Conservation (phyloP, 192 early-diverging fungal species). For the Thoreauomyces humboldtii region DNA sequence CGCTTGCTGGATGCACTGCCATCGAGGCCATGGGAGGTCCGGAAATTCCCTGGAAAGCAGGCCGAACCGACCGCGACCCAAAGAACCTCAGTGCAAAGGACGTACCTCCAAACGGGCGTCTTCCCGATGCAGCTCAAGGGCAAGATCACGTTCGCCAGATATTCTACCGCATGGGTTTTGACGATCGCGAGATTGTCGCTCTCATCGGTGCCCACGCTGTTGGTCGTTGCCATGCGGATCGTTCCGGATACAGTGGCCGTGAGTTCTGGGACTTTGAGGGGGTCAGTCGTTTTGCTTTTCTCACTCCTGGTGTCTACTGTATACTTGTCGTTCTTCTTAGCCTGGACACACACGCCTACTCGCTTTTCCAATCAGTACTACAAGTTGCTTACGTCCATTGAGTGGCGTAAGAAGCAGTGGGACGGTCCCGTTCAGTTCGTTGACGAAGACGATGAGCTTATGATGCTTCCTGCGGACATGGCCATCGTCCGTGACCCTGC, state of each 20-base stretch:
- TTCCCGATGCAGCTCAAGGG: constrained; percentile 63
- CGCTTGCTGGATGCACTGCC: constrained; percentile 66
- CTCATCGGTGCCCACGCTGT: constrained; percentile 66
- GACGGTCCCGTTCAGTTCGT: constrained; percentile 81
- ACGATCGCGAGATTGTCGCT: constrained; percentile 67
- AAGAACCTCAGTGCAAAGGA: constrained; percentile 41
- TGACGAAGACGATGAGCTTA: constrained; percentile 65
- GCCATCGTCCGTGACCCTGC: constrained; percentile 58
- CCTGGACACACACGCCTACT: constrained; percentile 88
- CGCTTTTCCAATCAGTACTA: constrained; percentile 89
- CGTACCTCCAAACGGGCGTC: constrained; percentile 64
- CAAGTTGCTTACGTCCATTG: constrained; percentile 47
- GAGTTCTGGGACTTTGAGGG: neutral
- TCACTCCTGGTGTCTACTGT: neutral
- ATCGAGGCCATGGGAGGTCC: constrained; percentile 73
- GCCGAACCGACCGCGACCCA: constrained; percentile 50
- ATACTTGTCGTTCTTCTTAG: neutral
- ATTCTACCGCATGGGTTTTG: constrained; percentile 63
- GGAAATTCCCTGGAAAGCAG: constrained; percentile 60
- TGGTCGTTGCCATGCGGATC: constrained; percentile 61
- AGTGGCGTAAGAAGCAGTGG: constrained; percentile 67
- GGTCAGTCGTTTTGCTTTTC: no score
- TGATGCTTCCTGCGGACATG: constrained; percentile 71
- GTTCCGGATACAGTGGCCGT: constrained; percentile 62
- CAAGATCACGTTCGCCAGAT: constrained; percentile 56